Conservation (phyloP, 768 basidiomycete species). For the Cubamyces lactineus region DNA sequence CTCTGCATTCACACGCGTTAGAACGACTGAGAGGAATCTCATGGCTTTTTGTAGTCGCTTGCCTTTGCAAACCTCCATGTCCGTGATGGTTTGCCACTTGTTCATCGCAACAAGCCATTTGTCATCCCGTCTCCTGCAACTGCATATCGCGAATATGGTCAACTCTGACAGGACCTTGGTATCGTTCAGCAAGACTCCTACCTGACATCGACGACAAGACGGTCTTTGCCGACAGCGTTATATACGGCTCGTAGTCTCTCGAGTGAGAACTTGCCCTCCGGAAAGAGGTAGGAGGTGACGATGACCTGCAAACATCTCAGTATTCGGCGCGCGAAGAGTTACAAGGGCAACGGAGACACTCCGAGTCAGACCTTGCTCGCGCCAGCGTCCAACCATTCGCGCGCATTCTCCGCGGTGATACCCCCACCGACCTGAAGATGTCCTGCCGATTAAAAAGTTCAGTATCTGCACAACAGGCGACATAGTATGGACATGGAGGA, state of each 20-base stretch:
- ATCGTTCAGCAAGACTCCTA: slow-evolving; percentile 44
- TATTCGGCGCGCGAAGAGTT: not conserved
- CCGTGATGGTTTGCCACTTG: slow-evolving; percentile 96
- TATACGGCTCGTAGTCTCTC: slow-evolving; percentile 69
- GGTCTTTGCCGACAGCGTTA: slow-evolving; percentile 72
- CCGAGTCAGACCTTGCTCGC: slow-evolving; percentile 74
- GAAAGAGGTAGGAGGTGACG: slow-evolving; percentile 96
- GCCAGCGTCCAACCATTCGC: slow-evolving; percentile 83
- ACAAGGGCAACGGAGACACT: no score
- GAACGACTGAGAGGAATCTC: not conserved
- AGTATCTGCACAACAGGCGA: slow-evolving; percentile 9
- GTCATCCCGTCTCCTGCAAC: slow-evolving; percentile 77
- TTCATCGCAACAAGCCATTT: slow-evolving; percentile 98
- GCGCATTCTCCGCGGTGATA: slow-evolving; percentile 80
- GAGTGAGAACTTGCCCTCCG: slow-evolving; percentile 75
- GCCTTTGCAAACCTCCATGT: slow-evolving; percentile 91
- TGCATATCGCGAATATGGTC: slow-evolving; percentile 35
- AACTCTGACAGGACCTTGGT: no score
- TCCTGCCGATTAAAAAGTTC: slow-evolving; percentile 41
- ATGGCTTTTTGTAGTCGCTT: slow-evolving; percentile 7
- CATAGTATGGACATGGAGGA: not conserved
- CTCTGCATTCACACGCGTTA: slow-evolving; percentile 48
- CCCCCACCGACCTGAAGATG: slow-evolving; percentile 94
- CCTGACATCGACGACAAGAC: slow-evolving; percentile 94
- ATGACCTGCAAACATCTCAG: slow-evolving; percentile 66